Conservation (phyloP, 2,329 filamentous ascomycete genomes). For the Colletotrichum lupini region DNA sequence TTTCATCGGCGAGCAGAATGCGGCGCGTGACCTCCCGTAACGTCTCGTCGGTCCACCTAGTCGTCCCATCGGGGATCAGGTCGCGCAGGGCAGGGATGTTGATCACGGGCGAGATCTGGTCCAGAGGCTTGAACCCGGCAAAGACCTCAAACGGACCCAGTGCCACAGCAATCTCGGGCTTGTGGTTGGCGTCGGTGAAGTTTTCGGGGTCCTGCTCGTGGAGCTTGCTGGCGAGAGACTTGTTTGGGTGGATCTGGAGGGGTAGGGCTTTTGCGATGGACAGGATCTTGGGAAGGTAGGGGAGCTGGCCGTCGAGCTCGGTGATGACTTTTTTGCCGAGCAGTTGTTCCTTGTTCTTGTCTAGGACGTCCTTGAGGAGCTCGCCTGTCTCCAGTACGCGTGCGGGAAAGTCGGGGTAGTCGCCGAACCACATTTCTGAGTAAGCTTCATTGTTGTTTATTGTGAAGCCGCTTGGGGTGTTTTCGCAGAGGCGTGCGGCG, state of each 20-base stretch:
- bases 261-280: conserved; percentile 82
- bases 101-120: conserved; percentile 69
- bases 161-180: conserved; percentile 82
- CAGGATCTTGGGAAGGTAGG: conserved; percentile 76
- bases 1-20: conserved; percentile 65
- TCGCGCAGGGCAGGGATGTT: conserved; percentile 63
- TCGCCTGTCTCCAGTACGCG: conserved; percentile 71
- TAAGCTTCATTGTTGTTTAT: conserved; percentile 74
- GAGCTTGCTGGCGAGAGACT: conserved; percentile 71
- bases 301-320: conserved; percentile 71
- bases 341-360: conserved; percentile 69
- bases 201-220: conserved; percentile 72
- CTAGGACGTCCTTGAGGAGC: conserved; percentile 72
- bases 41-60: conserved; percentile 65
- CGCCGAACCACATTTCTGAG: conserved; percentile 80
- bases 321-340: conserved; percentile 72
- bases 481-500: conserved; percentile 72
- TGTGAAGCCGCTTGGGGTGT: conserved; percentile 72
- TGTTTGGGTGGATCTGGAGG: conserved; percentile 80
- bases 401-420: conserved; percentile 77
- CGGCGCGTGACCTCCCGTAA: conserved; percentile 66
- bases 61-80: conserved; percentile 60
- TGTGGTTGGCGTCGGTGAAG: conserved; percentile 81
- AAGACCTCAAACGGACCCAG: conserved; percentile 80
- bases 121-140: conserved; percentile 76